These are phyloP conservation scores for Lasiosphaeria ovina DNA, from an alignment of 495 filamentous ascomycete genomes.

Conservation along the genomic window DNA sequence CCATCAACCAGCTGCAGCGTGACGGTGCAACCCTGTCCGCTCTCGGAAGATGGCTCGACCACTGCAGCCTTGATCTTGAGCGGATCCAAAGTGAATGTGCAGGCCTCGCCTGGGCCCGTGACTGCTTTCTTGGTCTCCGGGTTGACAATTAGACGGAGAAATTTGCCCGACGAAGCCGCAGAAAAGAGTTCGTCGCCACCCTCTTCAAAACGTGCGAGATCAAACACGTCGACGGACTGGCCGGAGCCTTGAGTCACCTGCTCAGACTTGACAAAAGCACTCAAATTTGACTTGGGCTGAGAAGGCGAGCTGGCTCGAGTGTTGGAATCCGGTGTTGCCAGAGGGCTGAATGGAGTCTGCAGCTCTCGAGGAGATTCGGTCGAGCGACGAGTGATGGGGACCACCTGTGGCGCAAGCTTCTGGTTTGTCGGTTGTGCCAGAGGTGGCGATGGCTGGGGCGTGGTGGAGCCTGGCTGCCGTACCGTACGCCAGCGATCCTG, in stretches of 20 bases:
- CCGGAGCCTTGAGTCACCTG: background rate
- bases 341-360: conserved; percentile 7
- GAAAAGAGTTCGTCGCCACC: background rate
- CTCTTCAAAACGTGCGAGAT: no score
- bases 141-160: conserved; percentile 21
- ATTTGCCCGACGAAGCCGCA: background rate
- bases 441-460: no score
- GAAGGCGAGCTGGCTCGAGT: conserved; percentile 17
- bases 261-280: background rate
- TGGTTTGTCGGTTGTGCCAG: no score
- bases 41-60: conserved; percentile 9
- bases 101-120: conserved; percentile 1
- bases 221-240: background rate
- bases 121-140: conserved; percentile 8
- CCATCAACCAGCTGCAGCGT: conserved; percentile 6
- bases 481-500: no score
- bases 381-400: no score
- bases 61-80: conserved; percentile 16
- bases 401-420: background rate
- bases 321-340: conserved; percentile 18
- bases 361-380: conserved; percentile 3
- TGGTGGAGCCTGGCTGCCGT: no score
- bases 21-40: conserved; percentile 11
- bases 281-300: conserved; percentile 5
- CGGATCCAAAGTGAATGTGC: conserved; percentile 23